phyloP scores from a whole-genome alignment of 2,329 filamentous ascomycete species.

The Volutella citrinella region DNA sequence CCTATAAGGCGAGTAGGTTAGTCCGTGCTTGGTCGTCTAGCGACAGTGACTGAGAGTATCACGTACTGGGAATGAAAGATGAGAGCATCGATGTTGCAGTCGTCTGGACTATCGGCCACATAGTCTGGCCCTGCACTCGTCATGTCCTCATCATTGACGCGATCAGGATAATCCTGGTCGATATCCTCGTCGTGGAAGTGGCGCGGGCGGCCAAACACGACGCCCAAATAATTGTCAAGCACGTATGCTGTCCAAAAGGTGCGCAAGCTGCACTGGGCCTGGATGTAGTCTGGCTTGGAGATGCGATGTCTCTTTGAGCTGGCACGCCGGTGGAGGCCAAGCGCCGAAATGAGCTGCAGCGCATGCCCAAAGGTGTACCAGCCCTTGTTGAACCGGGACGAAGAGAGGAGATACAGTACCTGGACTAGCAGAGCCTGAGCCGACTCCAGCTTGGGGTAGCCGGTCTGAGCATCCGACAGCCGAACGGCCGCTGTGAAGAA shows the following conservation, averaged over 20 bases:
- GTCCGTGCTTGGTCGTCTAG: too few species aligned
- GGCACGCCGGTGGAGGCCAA: slow-evolving; percentile 34
- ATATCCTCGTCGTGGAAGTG: slow-evolving; percentile 63
- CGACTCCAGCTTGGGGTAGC: slow-evolving; percentile 51
- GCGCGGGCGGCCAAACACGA: slow-evolving; percentile 59
- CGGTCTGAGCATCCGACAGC: slow-evolving; percentile 48
- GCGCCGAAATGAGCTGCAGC: slow-evolving; percentile 47
- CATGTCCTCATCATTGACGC: slow-evolving; percentile 57
- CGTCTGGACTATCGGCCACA: slow-evolving; percentile 26
- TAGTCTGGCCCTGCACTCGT: slow-evolving; percentile 36
- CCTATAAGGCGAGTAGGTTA: too few species aligned
- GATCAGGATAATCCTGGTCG: slow-evolving; percentile 56
- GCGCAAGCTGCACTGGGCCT: slow-evolving; percentile 51
- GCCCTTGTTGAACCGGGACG: slow-evolving; percentile 57
- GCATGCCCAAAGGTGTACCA: slow-evolving; percentile 60
- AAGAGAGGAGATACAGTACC: slow-evolving; percentile 56
- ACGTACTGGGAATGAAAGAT: slow-evolving; percentile 41
- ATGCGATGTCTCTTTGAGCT: slow-evolving; percentile 17
- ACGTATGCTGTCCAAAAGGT: slow-evolving; percentile 63
- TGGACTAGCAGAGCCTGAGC: slow-evolving; percentile 57
- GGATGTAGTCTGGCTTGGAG: slow-evolving; percentile 36
- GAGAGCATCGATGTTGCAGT: slow-evolving; percentile 49
- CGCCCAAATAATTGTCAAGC: slow-evolving; percentile 60
- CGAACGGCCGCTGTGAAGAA: slow-evolving; percentile 40
- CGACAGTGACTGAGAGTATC: too few species aligned